Evolutionary conservation across 148 eudicot species (phyloP), one percentile per base, ranked within the genome.

Genomic region (Nepenthes gracilis): DNA sequence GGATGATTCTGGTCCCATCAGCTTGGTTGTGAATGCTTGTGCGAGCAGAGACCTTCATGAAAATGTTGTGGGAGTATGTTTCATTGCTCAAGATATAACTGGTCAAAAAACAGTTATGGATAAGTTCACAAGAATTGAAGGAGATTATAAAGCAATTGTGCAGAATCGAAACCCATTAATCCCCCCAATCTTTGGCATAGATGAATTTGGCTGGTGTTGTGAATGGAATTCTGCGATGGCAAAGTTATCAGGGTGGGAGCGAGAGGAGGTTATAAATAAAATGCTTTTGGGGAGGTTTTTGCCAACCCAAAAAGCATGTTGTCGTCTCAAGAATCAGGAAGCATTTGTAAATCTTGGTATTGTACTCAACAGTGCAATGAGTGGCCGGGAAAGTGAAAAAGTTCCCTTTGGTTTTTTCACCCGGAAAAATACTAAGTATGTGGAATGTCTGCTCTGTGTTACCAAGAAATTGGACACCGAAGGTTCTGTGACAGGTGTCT

Each of bases 201-300:
- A 92, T 61, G 96, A 92, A 63, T 85, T 88, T 65, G 96, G 96
- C 0, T 92, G 98, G 96, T 92, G 98, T 57, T 74, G 78, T 12
- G 98, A 92, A 69, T 92, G 98, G 98, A 92, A 92, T 63, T 73
- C 86, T 11, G 94, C 98, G 1, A 92, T 92, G 98, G 69, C 68
- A 13, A 78, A 82, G 47, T 7, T 84, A 51, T 75, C 98, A 1
- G 96, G 98, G 7, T 80, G 85, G 80, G 61, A 36, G 0, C 68
- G 94, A 9, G 74, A 82, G 8, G 85, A 92, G 12, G 82, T 85
- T 12, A 69, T 88, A 1, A 78, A 82, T 65, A 92, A 85, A 67
- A 88, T 92, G 98, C 78, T 92, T 47, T 50, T 92, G 2, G 98
- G 5, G 98, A 92, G 68, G 81, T 92, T 33, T 92, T 92, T 10